Evolutionary conservation across 2,329 filamentous ascomycete species (phyloP).

Genomic region (Penicillium sclerotigenum): DNA sequence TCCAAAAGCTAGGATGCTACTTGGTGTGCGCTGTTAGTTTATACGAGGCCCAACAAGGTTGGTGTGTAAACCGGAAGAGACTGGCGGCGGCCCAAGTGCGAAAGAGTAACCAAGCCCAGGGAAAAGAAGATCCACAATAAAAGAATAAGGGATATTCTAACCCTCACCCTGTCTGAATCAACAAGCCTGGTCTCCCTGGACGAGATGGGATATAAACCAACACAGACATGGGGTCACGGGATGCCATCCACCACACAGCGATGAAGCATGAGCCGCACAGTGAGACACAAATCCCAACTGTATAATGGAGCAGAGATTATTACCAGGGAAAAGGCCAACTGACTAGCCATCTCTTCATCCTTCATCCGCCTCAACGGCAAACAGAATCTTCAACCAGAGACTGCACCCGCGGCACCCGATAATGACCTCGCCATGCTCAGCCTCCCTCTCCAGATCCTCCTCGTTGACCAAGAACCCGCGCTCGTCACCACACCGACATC

Average conservation of each 20-base stretch:
- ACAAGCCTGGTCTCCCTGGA: neutral
- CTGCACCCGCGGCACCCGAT: conserved; percentile 62
- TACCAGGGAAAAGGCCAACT: neutral
- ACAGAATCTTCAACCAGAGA: conserved; percentile 60
- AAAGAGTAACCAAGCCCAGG: neutral
- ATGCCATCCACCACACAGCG: neutral
- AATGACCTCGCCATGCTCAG: conserved; percentile 54
- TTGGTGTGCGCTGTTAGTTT: neutral
- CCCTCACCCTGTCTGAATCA: neutral
- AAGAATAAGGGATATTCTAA: neutral
- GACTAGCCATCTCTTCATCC: conserved; percentile 5
- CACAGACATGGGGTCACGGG: neutral
- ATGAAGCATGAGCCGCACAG: neutral
- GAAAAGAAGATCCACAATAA: neutral
- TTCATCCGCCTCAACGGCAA: conserved; percentile 44
- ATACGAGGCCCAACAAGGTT: neutral
- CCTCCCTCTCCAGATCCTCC: conserved; percentile 51
- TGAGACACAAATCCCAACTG: neutral
- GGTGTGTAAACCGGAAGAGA: neutral
- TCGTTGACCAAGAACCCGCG: conserved; percentile 56
- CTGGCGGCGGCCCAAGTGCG: neutral
- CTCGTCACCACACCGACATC: conserved; percentile 59
- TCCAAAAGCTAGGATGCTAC: neutral
- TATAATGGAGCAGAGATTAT: neutral
- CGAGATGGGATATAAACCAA: neutral